These are phyloP conservation scores for Aspergillus glaucus DNA, from an alignment of 2,329 filamentous ascomycete species.

Conservation along the genomic window DNA sequence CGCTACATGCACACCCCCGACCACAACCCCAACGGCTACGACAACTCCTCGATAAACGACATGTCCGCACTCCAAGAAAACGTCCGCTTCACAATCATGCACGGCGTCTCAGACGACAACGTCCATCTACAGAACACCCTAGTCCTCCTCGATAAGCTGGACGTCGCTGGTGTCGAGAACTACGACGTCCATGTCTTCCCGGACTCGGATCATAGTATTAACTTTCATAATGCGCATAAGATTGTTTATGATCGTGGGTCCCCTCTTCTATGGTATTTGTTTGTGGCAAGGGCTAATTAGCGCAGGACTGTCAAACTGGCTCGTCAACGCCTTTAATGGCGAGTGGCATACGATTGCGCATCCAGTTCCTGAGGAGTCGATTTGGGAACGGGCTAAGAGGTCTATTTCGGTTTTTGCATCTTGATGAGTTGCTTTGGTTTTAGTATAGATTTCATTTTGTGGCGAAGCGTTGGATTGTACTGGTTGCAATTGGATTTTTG, in stretches of 20 bases:
- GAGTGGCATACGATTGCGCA: slow-evolving; percentile 67
- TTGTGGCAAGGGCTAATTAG: too few relatives aligned
- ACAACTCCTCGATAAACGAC: slow-evolving; percentile 66
- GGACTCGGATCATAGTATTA: slow-evolving; percentile 91
- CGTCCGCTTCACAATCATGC: slow-evolving; percentile 89
- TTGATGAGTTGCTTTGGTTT: background rate
- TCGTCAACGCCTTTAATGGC: slow-evolving; percentile 95
- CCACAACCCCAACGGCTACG: slow-evolving; percentile 71
- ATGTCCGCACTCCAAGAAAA: slow-evolving; percentile 65
- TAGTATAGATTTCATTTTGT: too few relatives aligned
- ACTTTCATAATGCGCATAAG: slow-evolving; percentile 84
- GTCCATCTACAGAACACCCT: slow-evolving; percentile 96
- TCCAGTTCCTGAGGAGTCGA: slow-evolving; percentile 41
- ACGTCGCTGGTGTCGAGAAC: slow-evolving; percentile 75
- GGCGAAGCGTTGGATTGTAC: too few relatives aligned
- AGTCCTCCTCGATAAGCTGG: slow-evolving; percentile 76
- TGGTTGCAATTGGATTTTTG: too few relatives aligned
- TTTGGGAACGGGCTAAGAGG: slow-evolving; percentile 19
- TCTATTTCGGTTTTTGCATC: background rate
- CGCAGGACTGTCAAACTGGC: slow-evolving; percentile 60
- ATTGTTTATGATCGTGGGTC: slow-evolving; percentile 87
- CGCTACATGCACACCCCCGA: slow-evolving; percentile 96
- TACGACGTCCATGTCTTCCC: slow-evolving; percentile 97
- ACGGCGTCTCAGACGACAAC: slow-evolving; percentile 94
- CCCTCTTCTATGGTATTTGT: background rate